These are phyloP conservation scores for Exophiala dermatitidis DNA, from an alignment of 2,329 filamentous ascomycete genomes.

Conservation along the genomic window DNA sequence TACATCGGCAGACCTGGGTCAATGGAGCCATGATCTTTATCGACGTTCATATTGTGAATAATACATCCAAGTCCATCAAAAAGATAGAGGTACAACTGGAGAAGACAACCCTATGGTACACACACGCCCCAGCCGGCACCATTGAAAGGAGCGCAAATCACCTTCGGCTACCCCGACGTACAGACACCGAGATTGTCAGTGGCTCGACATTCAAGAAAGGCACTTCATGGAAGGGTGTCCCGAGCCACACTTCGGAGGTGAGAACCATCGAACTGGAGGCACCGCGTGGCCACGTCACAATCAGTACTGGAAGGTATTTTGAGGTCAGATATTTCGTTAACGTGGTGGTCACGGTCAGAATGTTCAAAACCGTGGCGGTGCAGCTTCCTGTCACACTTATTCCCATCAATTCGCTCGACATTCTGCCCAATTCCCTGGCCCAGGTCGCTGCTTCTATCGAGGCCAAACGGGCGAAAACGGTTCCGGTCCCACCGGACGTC, in stretches of 20 bases:
- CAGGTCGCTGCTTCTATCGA: conserved; percentile 51
- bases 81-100: conserved; percentile 48
- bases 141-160: conserved; percentile 45
- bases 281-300: conserved; percentile 18
- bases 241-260: conserved; percentile 21
- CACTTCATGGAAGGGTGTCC: conserved; percentile 40
- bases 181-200: conserved; percentile 43
- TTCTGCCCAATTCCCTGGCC: conserved; percentile 45
- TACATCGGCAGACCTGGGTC: conserved; percentile 54
- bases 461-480: conserved; percentile 38
- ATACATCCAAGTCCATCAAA: conserved; percentile 41
- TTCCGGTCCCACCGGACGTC: conserved; percentile 24
- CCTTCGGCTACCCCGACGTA: conserved; percentile 47
- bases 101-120: conserved; percentile 28
- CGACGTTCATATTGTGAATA: conserved; percentile 48
- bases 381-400: conserved; percentile 51
- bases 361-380: conserved; percentile 45
- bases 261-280: conserved; percentile 5
- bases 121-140: conserved; percentile 42
- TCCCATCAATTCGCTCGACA: conserved; percentile 52
- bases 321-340: conserved; percentile 52
- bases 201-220: conserved; percentile 37
- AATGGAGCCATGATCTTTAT: conserved; percentile 50
- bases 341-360: conserved; percentile 40
- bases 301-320: conserved; percentile 45